Evolutionary conservation across 495 filamentous ascomycete species (phyloP).

Genomic region (Xylaria nigripes): DNA sequence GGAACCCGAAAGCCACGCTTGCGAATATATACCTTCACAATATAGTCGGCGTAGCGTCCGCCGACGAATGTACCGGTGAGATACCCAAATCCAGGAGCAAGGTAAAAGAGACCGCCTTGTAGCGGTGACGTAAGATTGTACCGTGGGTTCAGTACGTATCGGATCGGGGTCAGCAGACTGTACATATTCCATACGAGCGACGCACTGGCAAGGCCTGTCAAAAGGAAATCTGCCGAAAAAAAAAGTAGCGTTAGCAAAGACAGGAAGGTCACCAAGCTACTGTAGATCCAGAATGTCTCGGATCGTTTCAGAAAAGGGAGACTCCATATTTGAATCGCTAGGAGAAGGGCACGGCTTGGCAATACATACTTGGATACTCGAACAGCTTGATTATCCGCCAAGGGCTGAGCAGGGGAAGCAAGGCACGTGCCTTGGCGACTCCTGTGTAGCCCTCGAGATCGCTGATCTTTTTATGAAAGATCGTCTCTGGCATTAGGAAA

Average conservation of each 20-base stretch:
- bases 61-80: conserved; percentile 62
- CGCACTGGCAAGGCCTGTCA: conserved; percentile 51
- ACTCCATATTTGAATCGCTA: background rate
- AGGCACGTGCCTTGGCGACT: conserved; percentile 38
- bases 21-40: conserved; percentile 54
- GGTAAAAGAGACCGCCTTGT: conserved; percentile 62
- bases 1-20: conserved; percentile 54
- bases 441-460: conserved; percentile 45
- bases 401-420: conserved; percentile 56
- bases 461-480: conserved; percentile 48
- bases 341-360: background rate
- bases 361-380: conserved; percentile 46
- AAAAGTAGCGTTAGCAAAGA: background rate
- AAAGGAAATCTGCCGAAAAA: conserved; percentile 39
- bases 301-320: background rate
- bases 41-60: conserved; percentile 61
- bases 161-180: conserved; percentile 62
- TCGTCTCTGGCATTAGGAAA: conserved; percentile 62
- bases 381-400: conserved; percentile 52
- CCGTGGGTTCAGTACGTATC: conserved; percentile 64
- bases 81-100: conserved; percentile 65
- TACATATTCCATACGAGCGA: conserved; percentile 67
- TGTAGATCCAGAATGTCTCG: background rate
- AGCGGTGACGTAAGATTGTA: conserved; percentile 60
- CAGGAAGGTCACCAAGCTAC: background rate